Evolutionary conservation across 2,329 filamentous ascomycete species (phyloP), one percentile per base, ranked within the genome.

Genomic region (Colletotrichum truncatum): DNA sequence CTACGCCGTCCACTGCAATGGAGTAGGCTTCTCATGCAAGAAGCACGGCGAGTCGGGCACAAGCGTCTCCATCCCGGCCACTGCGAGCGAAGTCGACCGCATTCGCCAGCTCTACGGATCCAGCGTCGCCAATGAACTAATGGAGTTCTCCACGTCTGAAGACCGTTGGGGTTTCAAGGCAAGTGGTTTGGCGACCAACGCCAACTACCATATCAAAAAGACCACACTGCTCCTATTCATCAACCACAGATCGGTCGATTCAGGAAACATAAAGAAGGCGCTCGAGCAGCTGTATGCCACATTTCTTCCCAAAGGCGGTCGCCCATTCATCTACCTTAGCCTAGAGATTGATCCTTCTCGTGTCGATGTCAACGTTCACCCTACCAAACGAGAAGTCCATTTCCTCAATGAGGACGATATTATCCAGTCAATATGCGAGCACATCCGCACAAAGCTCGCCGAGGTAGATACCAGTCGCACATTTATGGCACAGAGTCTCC

Each of bases 391-490:
- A 53, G 95, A 99, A 75, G 96, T 99, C 18, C 96, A 98, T 73
- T 98, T 99, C 72, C 84, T 99, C 21, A 97, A 98, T 67, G 96
- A 99, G 75, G 96, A 99, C 68, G 96, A 99, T 71, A 97, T 99
- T 46, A 91, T 96, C 48, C 92, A 96, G 68, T 86, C 88, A 12
- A 89, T 99, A 4, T 98, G 94, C 79, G 88, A 90, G 66, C 87
- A 92, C 56, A 91, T 99, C 21, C 87, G 92, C 55, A 84, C 87
- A 8, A 91, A 91, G 70, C 85, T 99, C 4, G 91, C 93, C 10
- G 90, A 91, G 52, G 94, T 98, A 6, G 96, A 99, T 76, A 94
- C 92, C 21, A 98, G 95, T 73, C 90, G 96, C 48, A 97, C 93
- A 0, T 99, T 98, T 78, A 88, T 94, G 83, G 97, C 94, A 1